Conservation (phyloP, 2,329 filamentous ascomycete species). For the Exophiala oligosperma region DNA sequence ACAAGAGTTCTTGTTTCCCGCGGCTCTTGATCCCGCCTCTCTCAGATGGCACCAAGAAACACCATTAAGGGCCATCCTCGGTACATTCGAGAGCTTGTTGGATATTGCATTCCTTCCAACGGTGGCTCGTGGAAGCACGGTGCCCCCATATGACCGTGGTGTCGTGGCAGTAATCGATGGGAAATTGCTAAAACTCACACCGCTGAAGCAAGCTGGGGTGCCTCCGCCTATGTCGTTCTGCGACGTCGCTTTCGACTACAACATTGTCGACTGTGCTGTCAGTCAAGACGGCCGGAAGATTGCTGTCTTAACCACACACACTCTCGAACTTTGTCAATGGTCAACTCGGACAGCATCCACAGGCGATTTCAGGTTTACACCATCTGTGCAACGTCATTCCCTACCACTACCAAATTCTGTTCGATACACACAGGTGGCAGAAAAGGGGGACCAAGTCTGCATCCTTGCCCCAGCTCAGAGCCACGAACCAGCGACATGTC, state of each 20-base stretch:
- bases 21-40: slow-evolving; percentile 28
- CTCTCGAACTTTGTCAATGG: slow-evolving; percentile 70
- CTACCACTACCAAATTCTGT: slow-evolving; percentile 6
- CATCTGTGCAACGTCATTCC: slow-evolving; percentile 39
- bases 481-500: slow-evolving; percentile 35
- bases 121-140: slow-evolving; percentile 63
- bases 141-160: slow-evolving; percentile 73
- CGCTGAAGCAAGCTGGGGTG: slow-evolving; percentile 77
- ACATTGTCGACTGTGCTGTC: slow-evolving; percentile 73
- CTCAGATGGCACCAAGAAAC: slow-evolving; percentile 82
- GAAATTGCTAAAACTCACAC: slow-evolving; percentile 75
- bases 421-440: slow-evolving; percentile 45
- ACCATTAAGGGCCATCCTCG: slow-evolving; percentile 65
- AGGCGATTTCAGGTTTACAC: slow-evolving; percentile 51
- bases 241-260: slow-evolving; percentile 63
- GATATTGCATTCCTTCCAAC: slow-evolving; percentile 18
- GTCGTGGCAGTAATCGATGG: slow-evolving; percentile 85
- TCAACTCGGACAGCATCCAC: slow-evolving; percentile 48
- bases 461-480: slow-evolving; percentile 40
- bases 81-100: slow-evolving; percentile 38
- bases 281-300: slow-evolving; percentile 64
- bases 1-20: slow-evolving; percentile 64
- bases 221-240: slow-evolving; percentile 91
- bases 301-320: slow-evolving; percentile 68
- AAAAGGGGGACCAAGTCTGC: slow-evolving; percentile 45